These are phyloP conservation scores for Lasiosphaeriaceae sp. DNA, from an alignment of 495 filamentous ascomycete species.

Conservation along the genomic window DNA sequence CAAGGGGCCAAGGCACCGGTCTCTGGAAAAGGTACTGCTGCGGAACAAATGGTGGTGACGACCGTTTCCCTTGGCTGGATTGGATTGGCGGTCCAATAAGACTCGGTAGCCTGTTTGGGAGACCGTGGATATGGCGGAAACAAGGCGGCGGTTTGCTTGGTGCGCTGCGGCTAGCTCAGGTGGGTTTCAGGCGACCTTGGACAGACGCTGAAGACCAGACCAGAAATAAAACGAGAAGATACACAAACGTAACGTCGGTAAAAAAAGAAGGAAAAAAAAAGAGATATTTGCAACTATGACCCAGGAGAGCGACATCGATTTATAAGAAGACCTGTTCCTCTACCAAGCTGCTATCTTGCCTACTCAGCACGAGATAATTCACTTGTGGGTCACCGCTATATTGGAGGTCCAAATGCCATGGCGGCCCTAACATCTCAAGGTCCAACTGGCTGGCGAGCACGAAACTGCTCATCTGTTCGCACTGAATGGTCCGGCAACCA, in stretches of 20 bases:
- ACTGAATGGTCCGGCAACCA: slow-evolving; percentile 2
- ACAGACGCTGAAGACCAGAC: too few relatives aligned
- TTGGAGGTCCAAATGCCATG: background rate
- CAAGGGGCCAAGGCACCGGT: background rate
- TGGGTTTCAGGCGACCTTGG: too few relatives aligned
- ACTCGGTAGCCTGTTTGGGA: too few relatives aligned
- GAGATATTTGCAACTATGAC: background rate
- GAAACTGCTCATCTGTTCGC: background rate
- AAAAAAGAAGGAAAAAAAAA: background rate
- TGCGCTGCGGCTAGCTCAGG: too few relatives aligned
- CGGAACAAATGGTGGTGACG: background rate
- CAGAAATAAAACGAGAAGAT: too few relatives aligned
- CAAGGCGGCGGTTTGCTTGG: too few relatives aligned
- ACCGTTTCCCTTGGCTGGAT: too few relatives aligned
- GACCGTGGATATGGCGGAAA: too few relatives aligned
- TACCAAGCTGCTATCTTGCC: background rate
- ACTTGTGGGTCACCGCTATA: background rate
- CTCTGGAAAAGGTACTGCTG: slow-evolving; percentile 7
- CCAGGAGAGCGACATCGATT: background rate
- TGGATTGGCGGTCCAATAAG: too few relatives aligned
- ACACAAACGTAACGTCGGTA: background rate
- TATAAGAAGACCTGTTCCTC: slow-evolving; percentile 1
- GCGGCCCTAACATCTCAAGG: background rate
- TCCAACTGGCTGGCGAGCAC: slow-evolving; percentile 1
- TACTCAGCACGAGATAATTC: slow-evolving; percentile 4